Percentiles rank a stretch among this genome's conserved stretches.
Evolutionary conservation across 352 stramenopile species (phyloP).

Genomic region (Globisporangium ultimum): DNA sequence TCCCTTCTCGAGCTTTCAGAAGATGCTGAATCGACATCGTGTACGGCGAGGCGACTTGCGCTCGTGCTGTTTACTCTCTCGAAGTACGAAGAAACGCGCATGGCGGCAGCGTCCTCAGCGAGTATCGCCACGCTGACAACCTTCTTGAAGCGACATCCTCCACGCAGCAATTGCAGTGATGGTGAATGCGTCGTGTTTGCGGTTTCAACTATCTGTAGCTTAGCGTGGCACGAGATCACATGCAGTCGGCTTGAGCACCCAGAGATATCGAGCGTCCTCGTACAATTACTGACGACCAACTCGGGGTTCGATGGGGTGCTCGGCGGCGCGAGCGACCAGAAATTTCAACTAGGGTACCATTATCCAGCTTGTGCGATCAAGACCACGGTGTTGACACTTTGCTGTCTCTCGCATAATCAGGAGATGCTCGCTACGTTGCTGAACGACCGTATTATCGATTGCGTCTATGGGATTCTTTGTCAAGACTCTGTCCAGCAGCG

Average conservation of each 20-base stretch:
- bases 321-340: background rate
- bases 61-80: conserved; percentile 56
- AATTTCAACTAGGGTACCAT: background rate
- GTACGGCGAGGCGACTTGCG: conserved; percentile 25
- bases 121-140: conserved; percentile 32
- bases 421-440: conserved; percentile 53
- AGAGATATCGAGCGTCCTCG: conserved; percentile 30
- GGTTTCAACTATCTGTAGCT: conserved; percentile 42
- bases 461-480: conserved; percentile 34
- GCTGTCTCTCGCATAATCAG: conserved; percentile 39
- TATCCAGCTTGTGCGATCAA: conserved; percentile 26
- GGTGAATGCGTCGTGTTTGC: conserved; percentile 35
- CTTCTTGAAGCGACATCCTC: conserved; percentile 27
- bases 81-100: conserved; percentile 39
- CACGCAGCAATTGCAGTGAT: conserved; percentile 21
- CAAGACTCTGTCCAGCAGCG: background rate
- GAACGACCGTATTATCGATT: conserved; percentile 28
- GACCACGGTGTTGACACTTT: conserved; percentile 54
- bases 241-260: conserved; percentile 25
- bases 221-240: conserved; percentile 65
- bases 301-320: background rate
- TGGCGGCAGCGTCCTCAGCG: conserved; percentile 29
- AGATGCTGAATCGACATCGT: background rate
- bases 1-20: background rate
- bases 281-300: conserved; percentile 29